These are phyloP conservation scores for Mytilinidion resinicola DNA, from an alignment of 495 filamentous ascomycete genomes.

Conservation along the genomic window DNA sequence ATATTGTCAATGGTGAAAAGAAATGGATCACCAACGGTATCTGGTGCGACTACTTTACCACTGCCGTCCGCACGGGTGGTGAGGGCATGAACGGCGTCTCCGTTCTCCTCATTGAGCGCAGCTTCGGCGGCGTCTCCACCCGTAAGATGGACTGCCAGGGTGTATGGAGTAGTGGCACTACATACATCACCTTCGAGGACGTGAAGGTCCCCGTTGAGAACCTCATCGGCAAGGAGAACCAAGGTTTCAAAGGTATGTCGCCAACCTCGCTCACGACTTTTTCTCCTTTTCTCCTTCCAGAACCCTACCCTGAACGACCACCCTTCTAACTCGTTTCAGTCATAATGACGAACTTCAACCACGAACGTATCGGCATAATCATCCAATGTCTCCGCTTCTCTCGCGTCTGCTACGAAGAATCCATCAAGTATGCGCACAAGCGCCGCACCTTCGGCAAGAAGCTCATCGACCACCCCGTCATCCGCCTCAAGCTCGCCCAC, in stretches of 20 bases:
- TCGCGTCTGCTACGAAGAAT: conserved; percentile 95
- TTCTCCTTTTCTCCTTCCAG: no score
- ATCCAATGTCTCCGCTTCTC: conserved; percentile 95
- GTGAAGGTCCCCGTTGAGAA: conserved; percentile 98
- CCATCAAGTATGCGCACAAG: conserved; percentile 94
- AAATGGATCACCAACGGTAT: conserved; percentile 99
- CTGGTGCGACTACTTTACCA: conserved; percentile 96
- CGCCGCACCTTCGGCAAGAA: conserved; percentile 91
- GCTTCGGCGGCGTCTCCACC: conserved; percentile 75
- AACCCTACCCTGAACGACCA: no score
- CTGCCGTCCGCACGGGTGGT: conserved; percentile 82
- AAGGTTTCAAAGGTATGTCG: conserved; percentile 76
- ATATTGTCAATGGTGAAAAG: conserved; percentile 99
- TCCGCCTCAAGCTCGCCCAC: conserved; percentile 93
- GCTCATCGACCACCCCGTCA: conserved; percentile 93
- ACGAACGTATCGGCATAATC: conserved; percentile 96
- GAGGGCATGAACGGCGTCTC: conserved; percentile 85
- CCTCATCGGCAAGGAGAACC: conserved; percentile 93
- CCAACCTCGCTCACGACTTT: no score
- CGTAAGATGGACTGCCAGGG: conserved; percentile 97
- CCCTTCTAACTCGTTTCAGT: conserved; percentile 15
- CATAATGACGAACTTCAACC: conserved; percentile 87
- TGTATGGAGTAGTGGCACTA: conserved; percentile 90
- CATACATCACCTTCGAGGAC: conserved; percentile 96
- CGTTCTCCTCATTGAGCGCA: conserved; percentile 82